Evolutionary conservation across 176 grass and related monocot genomes (phyloP), one percentile per base, ranked within the genome.

Genomic region (Rhynchospora breviuscula): DNA sequence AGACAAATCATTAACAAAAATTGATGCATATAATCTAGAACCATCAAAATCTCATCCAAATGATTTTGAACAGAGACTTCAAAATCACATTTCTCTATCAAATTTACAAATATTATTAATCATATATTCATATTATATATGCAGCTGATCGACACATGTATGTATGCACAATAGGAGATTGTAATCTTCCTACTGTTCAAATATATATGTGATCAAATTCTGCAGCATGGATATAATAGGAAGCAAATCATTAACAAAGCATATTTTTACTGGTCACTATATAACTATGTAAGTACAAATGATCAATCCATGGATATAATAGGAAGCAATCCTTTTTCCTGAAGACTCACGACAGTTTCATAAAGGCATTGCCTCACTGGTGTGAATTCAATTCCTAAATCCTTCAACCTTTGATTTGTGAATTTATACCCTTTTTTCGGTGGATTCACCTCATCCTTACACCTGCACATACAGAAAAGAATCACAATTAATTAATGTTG

Each of bases 371-470:
- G 82, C 4, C 58, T 88, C 47, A 85, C 82, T 59, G 87, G 81
- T 58, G 82, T 88, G 64, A 88, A 85, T 60, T 93, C 91, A 73
- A 97, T 88, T 4, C 91, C 93, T 10, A 97, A 86, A 3, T 93
- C 93, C 79, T 85, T 89, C 52, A 97, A 83, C 87, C 89, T 87
- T 59, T 88, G 85, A 88, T 97, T 97, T 0, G 84, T 83, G 89
- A 97, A 97, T 79, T 78, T 89, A 86, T 93, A 93, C 0, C 88
- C 90, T 21, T 85, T 87, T 62, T 89, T 87, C 18, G 84, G 89
- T 10, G 91, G 89, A 63, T 85, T 89, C 17, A 81, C 54, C 33
- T 93, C 85, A 77, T 97, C 93, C 85, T 89, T 90, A 81, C 93
- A 94, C 86, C 88, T 89, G 77, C 49, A 62, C 6, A 1, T 0